Evolutionary conservation across 495 filamentous ascomycete species (phyloP).

Genomic region (Aspergillus nanangensis): DNA sequence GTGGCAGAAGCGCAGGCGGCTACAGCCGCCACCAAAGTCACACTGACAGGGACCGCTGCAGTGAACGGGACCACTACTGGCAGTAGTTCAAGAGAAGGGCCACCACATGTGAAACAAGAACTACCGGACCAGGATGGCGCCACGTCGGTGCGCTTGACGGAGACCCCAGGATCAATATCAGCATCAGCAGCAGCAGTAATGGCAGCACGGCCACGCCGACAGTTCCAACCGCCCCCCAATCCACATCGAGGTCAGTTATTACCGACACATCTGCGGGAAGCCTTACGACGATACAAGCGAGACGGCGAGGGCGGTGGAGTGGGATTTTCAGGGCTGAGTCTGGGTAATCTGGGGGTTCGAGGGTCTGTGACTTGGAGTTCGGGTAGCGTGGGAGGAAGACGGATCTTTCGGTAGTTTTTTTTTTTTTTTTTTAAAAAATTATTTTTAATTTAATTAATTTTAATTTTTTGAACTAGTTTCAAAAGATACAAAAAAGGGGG

Average conservation of each 20-base stretch:
- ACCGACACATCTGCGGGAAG: constrained; percentile 80
- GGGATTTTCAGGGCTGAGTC: constrained; percentile 65
- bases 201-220: not conserved
- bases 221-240: constrained; percentile 27
- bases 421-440: not conserved
- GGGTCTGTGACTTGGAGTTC: constrained; percentile 56
- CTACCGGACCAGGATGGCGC: too few species aligned
- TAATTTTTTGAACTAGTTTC: too few species aligned
- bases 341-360: constrained; percentile 62
- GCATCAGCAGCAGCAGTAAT: too few species aligned
- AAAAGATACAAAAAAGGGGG: too few species aligned
- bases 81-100: too few species aligned
- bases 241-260: constrained; percentile 65
- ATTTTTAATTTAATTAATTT: not conserved
- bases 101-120: too few species aligned
- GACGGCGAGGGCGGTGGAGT: constrained; percentile 62
- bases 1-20: constrained; percentile 37
- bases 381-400: constrained; percentile 48
- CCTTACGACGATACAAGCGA: constrained; percentile 66
- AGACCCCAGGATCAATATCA: too few species aligned
- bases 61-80: too few species aligned
- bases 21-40: too few species aligned
- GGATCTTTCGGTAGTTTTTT: constrained; percentile 54
- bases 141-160: too few species aligned
- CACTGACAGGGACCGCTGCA: too few species aligned